Evolutionary conservation across 1,139 yeast species (phyloP).

Genomic region (Magnusiomyces magnusii): DNA sequence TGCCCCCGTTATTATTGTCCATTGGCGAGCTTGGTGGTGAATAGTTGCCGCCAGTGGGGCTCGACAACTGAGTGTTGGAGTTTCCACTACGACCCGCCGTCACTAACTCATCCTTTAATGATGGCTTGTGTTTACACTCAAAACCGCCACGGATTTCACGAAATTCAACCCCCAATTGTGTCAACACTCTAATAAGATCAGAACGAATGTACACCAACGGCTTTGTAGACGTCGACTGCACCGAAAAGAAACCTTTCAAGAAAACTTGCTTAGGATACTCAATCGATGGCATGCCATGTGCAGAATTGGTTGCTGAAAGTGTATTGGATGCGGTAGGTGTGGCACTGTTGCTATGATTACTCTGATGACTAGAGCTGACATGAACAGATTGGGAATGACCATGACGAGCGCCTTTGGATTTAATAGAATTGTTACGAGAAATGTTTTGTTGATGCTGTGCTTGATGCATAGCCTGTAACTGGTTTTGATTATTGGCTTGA

Average conservation of each 20-base stretch:
- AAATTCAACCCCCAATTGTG: slow-evolving; percentile 68
- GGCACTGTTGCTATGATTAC: slow-evolving; percentile 4
- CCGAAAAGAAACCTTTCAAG: slow-evolving; percentile 90
- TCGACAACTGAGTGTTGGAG: neutral
- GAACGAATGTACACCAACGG: slow-evolving; percentile 84
- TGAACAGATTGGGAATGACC: slow-evolving; percentile 9
- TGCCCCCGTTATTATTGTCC: neutral
- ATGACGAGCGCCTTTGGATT: neutral
- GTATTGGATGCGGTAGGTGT: slow-evolving; percentile 2
- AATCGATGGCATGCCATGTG: slow-evolving; percentile 82
- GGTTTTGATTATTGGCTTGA: neutral
- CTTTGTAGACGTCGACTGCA: slow-evolving; percentile 90
- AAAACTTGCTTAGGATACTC: slow-evolving; percentile 88
- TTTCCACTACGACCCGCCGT: neutral
- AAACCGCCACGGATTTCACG: slow-evolving; percentile 95
- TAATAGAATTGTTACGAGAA: neutral
- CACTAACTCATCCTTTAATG: slow-evolving; percentile 15
- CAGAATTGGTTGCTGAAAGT: slow-evolving; percentile 22
- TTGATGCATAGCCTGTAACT: neutral
- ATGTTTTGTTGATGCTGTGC: slow-evolving; percentile 1
- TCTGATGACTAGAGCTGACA: slow-evolving; percentile 2
- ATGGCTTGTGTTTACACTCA: slow-evolving; percentile 65
- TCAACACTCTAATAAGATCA: slow-evolving; percentile 72
- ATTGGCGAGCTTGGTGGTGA: slow-evolving; percentile 13
- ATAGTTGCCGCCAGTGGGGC: neutral